phyloP scores from a whole-genome alignment of 2,329 filamentous ascomycete genomes.

The Pseudopyricularia javanii region DNA sequence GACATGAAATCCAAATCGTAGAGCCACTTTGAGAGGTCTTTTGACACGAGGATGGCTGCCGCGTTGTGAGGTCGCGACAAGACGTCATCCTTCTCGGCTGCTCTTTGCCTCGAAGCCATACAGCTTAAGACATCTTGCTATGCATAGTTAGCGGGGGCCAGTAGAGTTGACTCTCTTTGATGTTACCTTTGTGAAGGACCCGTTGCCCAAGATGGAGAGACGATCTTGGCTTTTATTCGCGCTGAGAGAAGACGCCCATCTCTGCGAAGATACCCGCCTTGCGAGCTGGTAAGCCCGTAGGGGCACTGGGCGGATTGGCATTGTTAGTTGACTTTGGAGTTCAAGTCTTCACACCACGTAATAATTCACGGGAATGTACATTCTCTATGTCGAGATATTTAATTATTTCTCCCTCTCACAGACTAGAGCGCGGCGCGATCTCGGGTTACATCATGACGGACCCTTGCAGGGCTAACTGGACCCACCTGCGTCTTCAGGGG shows the following conservation, averaged over 20 bases:
- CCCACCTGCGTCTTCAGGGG: background rate
- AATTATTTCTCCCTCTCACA: background rate
- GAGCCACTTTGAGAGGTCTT: slow-evolving; percentile 32
- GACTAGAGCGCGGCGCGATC: background rate
- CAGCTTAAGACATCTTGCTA: slow-evolving; percentile 7
- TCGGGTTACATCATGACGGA: background rate
- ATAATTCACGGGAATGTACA: no score
- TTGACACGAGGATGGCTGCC: slow-evolving; percentile 37
- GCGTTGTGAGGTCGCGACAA: slow-evolving; percentile 5
- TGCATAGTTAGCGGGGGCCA: background rate
- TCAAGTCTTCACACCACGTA: background rate
- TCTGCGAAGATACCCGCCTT: background rate
- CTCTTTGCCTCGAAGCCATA: background rate
- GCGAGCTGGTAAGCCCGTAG: slow-evolving; percentile 1
- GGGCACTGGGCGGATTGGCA: slow-evolving; percentile 4
- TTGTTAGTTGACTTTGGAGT: background rate
- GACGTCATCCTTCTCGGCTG: background rate
- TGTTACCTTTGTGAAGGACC: slow-evolving; percentile 6
- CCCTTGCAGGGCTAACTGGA: background rate
- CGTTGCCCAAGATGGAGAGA: slow-evolving; percentile 7
- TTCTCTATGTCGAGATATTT: no score
- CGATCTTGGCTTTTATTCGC: slow-evolving; percentile 3
- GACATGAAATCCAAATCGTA: slow-evolving; percentile 26
- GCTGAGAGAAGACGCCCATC: background rate
- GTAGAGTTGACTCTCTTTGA: background rate